Conservation (phyloP, 768 basidiomycete genomes). For the Agrocybe pediades region DNA sequence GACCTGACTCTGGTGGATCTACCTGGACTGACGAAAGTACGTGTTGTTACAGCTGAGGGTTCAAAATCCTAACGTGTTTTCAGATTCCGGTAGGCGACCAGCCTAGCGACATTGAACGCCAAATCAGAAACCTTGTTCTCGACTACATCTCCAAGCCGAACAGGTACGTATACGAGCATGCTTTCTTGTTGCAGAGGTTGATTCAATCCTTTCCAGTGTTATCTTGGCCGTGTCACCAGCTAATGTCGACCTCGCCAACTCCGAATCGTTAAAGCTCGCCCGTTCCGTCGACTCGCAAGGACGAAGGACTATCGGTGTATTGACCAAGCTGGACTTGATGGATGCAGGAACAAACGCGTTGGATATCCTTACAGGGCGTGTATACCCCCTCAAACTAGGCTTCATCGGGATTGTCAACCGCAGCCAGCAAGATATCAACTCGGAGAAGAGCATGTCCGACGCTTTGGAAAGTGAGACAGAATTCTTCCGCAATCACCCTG, state of each 20-base stretch:
- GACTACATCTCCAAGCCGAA: conserved; percentile 98
- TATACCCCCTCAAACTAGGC: conserved; percentile 96
- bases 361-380: conserved; percentile 93
- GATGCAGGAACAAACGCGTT: conserved; percentile 98
- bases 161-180: conserved; percentile 74
- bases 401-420: conserved; percentile 99
- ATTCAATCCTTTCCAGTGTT: conserved; percentile 53
- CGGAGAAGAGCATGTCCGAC: conserved; percentile 81
- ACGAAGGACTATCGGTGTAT: conserved; percentile 92
- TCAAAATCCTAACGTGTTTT: not conserved
- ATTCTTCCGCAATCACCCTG: conserved; percentile 88
- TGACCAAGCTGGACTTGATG: conserved; percentile 99
- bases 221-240: conserved; percentile 97
- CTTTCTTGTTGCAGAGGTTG: not conserved
- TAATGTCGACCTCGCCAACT: conserved; percentile 98
- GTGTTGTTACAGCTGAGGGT: conserved; percentile 19
- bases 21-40: conserved; percentile 93
- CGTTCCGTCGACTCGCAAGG: conserved; percentile 96
- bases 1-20: conserved; percentile 96
- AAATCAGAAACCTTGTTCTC: conserved; percentile 91
- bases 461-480: conserved; percentile 85
- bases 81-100: conserved; percentile 97
- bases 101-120: conserved; percentile 96
- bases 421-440: conserved; percentile 96
- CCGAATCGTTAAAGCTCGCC: conserved; percentile 95